Evolutionary conservation across 169 alveolate genomes (phyloP).

Genomic region (Cryptosporidium ubiquitum): DNA sequence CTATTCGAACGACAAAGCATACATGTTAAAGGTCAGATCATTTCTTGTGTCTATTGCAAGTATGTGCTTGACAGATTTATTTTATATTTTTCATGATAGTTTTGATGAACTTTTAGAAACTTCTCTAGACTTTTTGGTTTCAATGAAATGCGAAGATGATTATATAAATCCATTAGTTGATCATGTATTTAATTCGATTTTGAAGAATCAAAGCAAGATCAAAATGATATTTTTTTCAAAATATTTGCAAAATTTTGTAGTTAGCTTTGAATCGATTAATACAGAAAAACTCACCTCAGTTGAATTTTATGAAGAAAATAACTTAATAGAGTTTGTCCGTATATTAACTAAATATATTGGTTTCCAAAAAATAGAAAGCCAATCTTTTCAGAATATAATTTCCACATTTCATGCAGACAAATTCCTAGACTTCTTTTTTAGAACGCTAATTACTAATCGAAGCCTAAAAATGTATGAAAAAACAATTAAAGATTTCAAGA

Average conservation of each 20-base stretch:
- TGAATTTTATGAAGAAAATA: not conserved
- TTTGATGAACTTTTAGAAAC: not conserved
- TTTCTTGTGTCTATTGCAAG: not conserved
- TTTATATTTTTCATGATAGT: not conserved
- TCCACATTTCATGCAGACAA: not conserved
- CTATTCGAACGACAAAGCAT: not conserved
- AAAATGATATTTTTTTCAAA: not conserved
- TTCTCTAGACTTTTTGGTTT: slow-evolving; percentile 38
- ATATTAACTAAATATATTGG: not conserved
- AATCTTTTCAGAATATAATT: not conserved
- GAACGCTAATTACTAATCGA: not conserved
- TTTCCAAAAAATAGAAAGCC: not conserved
- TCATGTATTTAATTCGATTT: not conserved
- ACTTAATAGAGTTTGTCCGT: not conserved
- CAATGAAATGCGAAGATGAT: not conserved
- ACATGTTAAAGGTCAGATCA: not conserved
- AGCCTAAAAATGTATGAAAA: not conserved
- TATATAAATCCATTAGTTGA: not conserved
- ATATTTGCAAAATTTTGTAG: not conserved
- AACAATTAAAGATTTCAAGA: not conserved
- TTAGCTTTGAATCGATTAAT: not conserved
- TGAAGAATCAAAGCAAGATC: not conserved
- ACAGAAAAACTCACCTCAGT: not conserved
- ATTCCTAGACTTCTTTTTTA: not conserved
- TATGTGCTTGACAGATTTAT: not conserved